phyloP scores from a whole-genome alignment of 1,284 basidiomycete species.

The Marasmius sp. region DNA sequence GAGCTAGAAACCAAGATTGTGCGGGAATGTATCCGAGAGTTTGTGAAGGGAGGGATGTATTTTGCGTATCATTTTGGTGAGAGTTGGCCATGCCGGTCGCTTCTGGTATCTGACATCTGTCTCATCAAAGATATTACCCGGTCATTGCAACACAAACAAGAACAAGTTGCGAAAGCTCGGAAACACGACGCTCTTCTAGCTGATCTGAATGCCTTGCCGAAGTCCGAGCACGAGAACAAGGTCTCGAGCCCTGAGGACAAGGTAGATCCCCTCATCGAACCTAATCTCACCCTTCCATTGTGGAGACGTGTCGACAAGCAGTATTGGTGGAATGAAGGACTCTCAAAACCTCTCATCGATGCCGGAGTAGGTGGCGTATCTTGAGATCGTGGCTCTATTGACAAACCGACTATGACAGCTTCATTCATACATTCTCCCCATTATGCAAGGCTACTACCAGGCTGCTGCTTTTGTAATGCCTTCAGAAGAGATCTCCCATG shows the following conservation, averaged over 20 bases:
- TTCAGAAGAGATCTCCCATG: conserved; percentile 44
- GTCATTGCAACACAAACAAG: conserved; percentile 77
- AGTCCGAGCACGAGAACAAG: neutral
- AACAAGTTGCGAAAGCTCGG: conserved; percentile 54
- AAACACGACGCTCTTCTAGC: conserved; percentile 56
- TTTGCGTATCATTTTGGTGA: conserved; percentile 78
- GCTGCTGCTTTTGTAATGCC: conserved; percentile 67
- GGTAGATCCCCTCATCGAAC: conserved; percentile 63
- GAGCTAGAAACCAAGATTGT: conserved; percentile 78
- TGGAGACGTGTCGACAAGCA: conserved; percentile 83
- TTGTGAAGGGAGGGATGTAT: conserved; percentile 78
- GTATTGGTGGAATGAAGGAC: conserved; percentile 91
- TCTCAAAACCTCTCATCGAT: conserved; percentile 73
- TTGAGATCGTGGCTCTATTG: neutral
- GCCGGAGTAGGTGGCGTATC: conserved; percentile 53
- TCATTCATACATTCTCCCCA: conserved; percentile 80
- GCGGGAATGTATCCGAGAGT: conserved; percentile 70
- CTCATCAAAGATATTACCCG: conserved; percentile 65
- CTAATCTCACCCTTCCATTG: conserved; percentile 69
- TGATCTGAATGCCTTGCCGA: conserved; percentile 50
- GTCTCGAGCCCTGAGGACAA: conserved; percentile 25
- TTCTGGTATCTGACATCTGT: neutral
- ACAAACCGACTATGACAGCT: conserved; percentile 40
- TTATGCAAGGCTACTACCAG: conserved; percentile 91
- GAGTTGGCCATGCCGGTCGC: conserved; percentile 11